These are phyloP conservation scores for Colletotrichum paranaense DNA, from an alignment of 2,329 filamentous ascomycete species.

Conservation along the genomic window DNA sequence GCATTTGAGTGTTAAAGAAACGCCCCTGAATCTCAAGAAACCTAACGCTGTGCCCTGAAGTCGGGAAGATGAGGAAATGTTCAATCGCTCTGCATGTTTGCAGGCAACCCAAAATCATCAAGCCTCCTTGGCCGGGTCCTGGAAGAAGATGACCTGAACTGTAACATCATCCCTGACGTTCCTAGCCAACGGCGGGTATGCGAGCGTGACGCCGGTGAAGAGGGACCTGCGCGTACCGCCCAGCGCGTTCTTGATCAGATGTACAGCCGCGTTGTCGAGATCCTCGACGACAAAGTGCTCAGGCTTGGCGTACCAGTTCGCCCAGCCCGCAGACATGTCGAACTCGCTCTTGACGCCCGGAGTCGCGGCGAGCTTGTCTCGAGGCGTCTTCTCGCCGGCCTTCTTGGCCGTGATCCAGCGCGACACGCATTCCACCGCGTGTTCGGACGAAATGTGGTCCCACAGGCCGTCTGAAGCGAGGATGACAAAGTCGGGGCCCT, in stretches of 20 bases:
- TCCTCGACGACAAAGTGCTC: constrained; percentile 81
- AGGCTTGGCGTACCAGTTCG: constrained; percentile 37
- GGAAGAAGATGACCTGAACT: constrained; percentile 80
- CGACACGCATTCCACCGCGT: constrained; percentile 68
- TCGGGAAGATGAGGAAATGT: neutral
- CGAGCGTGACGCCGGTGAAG: constrained; percentile 76
- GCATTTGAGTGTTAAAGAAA: neutral
- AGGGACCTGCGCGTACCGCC: constrained; percentile 81
- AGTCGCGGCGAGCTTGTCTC: constrained; percentile 19
- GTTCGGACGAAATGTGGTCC: constrained; percentile 67
- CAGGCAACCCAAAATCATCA: neutral
- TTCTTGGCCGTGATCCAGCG: constrained; percentile 57
- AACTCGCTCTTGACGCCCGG: neutral
- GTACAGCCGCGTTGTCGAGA: constrained; percentile 76
- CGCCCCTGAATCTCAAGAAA: neutral
- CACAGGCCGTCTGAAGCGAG: constrained; percentile 76
- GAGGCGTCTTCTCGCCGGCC: constrained; percentile 3
- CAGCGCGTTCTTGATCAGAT: constrained; percentile 83
- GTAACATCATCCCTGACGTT: constrained; percentile 79
- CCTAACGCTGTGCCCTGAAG: neutral
- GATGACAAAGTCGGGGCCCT: constrained; percentile 67
- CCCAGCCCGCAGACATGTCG: constrained; percentile 39
- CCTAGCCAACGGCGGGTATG: constrained; percentile 77
- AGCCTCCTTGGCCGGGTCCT: constrained; percentile 13
- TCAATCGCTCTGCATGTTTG: neutral